Percentiles rank a stretch among this genome's conserved stretches.
Evolutionary conservation across 2,329 filamentous ascomycete genomes (phyloP).

Genomic region (Stachybotrys chlorohalonatus): DNA sequence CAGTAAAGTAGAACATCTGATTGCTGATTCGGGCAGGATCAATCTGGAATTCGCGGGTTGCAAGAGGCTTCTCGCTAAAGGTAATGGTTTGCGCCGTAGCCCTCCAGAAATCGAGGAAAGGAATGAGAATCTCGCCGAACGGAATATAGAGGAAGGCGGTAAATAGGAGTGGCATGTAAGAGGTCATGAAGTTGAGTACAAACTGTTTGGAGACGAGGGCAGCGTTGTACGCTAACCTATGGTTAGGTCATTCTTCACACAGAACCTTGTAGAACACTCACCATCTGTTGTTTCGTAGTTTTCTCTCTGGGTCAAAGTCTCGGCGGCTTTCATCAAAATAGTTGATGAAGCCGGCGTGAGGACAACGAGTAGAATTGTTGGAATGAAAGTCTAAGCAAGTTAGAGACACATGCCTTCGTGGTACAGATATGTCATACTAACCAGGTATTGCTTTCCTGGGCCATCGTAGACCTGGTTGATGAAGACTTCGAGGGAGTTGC

Average conservation of each 20-base stretch:
- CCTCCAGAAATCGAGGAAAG: constrained; percentile 77
- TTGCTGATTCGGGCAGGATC: constrained; percentile 76
- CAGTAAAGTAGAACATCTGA: constrained; percentile 92
- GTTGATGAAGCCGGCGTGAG: constrained; percentile 70
- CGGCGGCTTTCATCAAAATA: constrained; percentile 67
- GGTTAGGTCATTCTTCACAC: constrained; percentile 4
- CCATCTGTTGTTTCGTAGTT: constrained; percentile 84
- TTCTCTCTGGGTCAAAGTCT: constrained; percentile 69
- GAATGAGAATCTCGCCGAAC: constrained; percentile 75
- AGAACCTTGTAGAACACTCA: constrained; percentile 15
- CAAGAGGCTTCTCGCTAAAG: constrained; percentile 63
- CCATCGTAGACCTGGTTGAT: constrained; percentile 90
- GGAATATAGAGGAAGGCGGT: constrained; percentile 93
- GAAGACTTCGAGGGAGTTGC: constrained; percentile 91
- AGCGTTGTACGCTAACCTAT: constrained; percentile 57
- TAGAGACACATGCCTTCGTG: not conserved
- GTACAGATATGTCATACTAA: constrained; percentile 28
- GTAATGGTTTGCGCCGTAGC: constrained; percentile 66
- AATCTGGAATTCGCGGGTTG: constrained; percentile 62
- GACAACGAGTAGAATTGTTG: constrained; percentile 77
- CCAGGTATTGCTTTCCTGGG: constrained; percentile 75
- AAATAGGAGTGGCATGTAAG: constrained; percentile 84
- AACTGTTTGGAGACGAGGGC: constrained; percentile 90
- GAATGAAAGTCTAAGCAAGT: constrained; percentile 64
- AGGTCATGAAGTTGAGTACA: constrained; percentile 92